These are phyloP conservation scores for Trichoderma arundinaceum DNA, from an alignment of 2,329 filamentous ascomycete genomes.

Conservation along the genomic window DNA sequence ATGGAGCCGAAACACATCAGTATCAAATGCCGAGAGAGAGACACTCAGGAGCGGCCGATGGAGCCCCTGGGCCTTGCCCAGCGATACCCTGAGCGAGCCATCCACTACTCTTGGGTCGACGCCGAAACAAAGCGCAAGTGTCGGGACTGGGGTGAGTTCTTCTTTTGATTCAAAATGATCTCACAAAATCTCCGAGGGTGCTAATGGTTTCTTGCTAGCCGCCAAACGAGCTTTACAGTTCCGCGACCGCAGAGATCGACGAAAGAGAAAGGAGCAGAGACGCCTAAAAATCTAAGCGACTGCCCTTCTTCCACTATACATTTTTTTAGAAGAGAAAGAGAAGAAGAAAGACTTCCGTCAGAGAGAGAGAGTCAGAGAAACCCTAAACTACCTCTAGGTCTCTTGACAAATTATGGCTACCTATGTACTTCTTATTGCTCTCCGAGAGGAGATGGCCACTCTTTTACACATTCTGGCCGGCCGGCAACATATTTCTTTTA, in stretches of 20 bases:
- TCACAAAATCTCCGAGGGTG: neutral
- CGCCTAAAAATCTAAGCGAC: conserved; percentile 44
- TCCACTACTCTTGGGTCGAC: conserved; percentile 54
- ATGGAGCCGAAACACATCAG: conserved; percentile 46
- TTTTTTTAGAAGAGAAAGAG: neutral
- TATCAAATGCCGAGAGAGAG: conserved; percentile 50
- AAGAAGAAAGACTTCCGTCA: neutral
- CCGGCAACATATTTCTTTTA: neutral
- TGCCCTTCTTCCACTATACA: neutral
- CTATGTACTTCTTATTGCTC: conserved; percentile 19
- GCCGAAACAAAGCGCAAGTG: conserved; percentile 47
- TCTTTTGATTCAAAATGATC: neutral
- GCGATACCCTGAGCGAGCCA: conserved; percentile 55
- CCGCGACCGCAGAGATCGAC: conserved; percentile 46
- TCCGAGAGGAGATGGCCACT: neutral
- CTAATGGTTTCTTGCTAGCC: conserved; percentile 36
- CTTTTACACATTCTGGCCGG: neutral
- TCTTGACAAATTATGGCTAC: neutral
- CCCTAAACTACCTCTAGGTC: neutral
- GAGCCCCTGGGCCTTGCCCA: conserved; percentile 48
- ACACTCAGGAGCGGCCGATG: conserved; percentile 46
- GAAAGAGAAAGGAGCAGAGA: conserved; percentile 48
- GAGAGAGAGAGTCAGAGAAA: neutral
- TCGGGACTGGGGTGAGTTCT: conserved; percentile 49
- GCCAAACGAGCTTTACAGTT: conserved; percentile 46